Evolutionary conservation across 2,329 filamentous ascomycete species (phyloP), one percentile per base, ranked within the genome.

Genomic region (Pseudogymnoascus sp.): DNA sequence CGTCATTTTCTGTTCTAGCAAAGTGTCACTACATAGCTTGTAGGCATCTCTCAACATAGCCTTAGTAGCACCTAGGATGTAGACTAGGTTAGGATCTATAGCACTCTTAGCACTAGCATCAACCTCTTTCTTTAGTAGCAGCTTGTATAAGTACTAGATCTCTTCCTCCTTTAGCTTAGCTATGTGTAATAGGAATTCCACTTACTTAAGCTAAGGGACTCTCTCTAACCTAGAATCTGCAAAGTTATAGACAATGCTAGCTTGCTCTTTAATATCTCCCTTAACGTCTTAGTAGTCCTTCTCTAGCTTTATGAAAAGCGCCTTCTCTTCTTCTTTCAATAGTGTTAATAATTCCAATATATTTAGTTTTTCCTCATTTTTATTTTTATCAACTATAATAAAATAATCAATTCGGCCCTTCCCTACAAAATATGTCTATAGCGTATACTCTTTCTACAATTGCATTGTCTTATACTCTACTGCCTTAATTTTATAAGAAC

Each of bases 121-220:
- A 1, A 61, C 21, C 29, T 63, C 60, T 49, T 62, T 63, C 61
- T 65, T 63, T n/a, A 11, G 35, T 49, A 19, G 62, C 37, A 64
- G 61, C 60, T 65, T 61, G 26, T 67, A 66, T 8, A 38, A 63
- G 41, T 26, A 7, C 61, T 19, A 41, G 43, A 65, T 64, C 62
- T 65, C 61, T 23, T 61, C 37, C 19, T 66, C 63, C 35, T 60
- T 49, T n/a, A 66, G 35, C 12, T 6, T 45, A 21, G 41, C 41
- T 2, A 6, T 45, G 12, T 19, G 19, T 19, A 19, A 19, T 19
- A 19, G 19, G 19, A 19, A 19, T 19, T 19, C 19, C 2, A 19
- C 19, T 19, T 2, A 2, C 19, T 19, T 19, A 19, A 19, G 19
- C 19, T 19, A 19, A 19, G 19, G 19, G 19, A 19, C 19, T 19